Evolutionary conservation across 768 basidiomycete species (phyloP).

Genomic region (Tricholoma sp.): DNA sequence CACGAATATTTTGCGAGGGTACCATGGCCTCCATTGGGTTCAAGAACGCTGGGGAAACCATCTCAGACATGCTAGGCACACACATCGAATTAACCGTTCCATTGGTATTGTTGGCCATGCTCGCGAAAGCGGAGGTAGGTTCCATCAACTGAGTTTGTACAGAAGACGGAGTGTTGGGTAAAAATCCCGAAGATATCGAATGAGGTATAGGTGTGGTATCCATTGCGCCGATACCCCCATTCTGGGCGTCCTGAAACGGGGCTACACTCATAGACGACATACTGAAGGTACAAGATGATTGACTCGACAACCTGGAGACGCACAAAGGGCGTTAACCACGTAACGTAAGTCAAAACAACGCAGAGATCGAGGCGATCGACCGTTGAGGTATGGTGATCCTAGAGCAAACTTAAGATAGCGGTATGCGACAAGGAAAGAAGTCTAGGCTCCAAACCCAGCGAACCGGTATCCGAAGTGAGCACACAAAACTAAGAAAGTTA

Average conservation of each 20-base stretch:
- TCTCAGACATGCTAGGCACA: conserved; percentile 31
- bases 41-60: conserved; percentile 31
- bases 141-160: conserved; percentile 24
- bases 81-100: conserved; percentile 29
- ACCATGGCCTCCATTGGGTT: conserved; percentile 29
- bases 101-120: conserved; percentile 22
- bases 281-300: conserved; percentile 3
- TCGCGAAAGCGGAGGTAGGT: conserved; percentile 24
- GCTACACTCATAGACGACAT: conserved; percentile 18
- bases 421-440: conserved; percentile 10
- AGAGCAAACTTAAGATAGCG: conserved; percentile 11
- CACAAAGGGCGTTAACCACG: conserved; percentile 6
- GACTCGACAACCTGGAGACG: conserved; percentile 1
- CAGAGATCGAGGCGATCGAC: conserved; percentile 21
- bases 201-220: conserved; percentile 29
- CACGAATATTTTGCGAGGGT: conserved; percentile 18
- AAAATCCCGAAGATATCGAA: conserved; percentile 22
- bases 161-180: conserved; percentile 16
- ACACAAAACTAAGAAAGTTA: conserved; percentile 4
- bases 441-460: conserved; percentile 9
- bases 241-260: conserved; percentile 27
- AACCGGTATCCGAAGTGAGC: conserved; percentile 4
- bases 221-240: conserved; percentile 27
- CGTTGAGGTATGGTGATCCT: conserved; percentile 14
- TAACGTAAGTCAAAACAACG: conserved; percentile 12